phyloP scores from a whole-genome alignment of 257 asterid genomes.

The Solanum etuberosum region DNA sequence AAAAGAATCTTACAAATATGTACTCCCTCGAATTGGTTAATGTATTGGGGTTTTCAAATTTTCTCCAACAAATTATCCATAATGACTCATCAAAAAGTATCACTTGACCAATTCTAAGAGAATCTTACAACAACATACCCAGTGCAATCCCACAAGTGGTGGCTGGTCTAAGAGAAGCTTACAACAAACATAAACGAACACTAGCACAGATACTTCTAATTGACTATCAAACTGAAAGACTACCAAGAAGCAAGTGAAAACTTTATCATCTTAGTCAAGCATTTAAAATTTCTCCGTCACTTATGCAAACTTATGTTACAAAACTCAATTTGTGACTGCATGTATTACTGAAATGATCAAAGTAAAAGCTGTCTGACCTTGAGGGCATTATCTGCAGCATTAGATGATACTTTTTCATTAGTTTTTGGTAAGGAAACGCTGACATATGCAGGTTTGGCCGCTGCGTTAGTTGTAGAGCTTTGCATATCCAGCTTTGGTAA shows the following conservation, averaged over 20 bases:
- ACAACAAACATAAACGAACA: not conserved
- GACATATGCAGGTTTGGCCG: conserved; percentile 70
- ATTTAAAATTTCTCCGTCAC: not conserved
- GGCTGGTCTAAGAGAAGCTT: not conserved
- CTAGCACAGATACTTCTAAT: not conserved
- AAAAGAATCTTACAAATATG: not conserved
- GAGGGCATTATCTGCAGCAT: conserved; percentile 45
- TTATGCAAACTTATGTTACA: not conserved
- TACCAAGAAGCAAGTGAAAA: not conserved
- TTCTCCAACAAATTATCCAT: conserved; percentile 14
- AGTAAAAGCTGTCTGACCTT: conserved; percentile 41
- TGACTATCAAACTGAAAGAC: not conserved
- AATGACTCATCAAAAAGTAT: not conserved
- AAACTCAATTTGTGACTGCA: not conserved
- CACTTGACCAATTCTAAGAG: not conserved
- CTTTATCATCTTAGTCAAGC: not conserved
- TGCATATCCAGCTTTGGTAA: conserved; percentile 55
- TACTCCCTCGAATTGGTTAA: conserved; percentile 19
- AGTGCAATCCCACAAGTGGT: not conserved
- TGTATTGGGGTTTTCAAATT: conserved; percentile 36
- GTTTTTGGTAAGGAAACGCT: conserved; percentile 53
- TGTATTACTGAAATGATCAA: not conserved
- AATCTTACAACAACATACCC: not conserved
- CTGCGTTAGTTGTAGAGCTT: conserved; percentile 23
- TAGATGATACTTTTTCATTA: conserved; percentile 35